Evolutionary conservation across 2,329 filamentous ascomycete genomes (phyloP).

Genomic region (Graphilbum ipis-grandicollis): DNA sequence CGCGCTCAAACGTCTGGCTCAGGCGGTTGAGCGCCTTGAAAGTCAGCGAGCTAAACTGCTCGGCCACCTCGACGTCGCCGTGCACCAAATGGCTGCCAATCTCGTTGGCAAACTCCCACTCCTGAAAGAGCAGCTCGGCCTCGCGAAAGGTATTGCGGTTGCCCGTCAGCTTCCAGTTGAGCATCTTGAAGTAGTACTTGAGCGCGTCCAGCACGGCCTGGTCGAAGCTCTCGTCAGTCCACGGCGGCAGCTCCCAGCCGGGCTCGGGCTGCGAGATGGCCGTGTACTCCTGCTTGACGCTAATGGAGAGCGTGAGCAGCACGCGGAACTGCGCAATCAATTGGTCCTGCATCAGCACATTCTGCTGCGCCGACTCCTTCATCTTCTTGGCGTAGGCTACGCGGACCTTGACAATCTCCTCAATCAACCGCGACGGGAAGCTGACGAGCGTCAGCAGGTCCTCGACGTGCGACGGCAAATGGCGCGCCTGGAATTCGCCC

Average conservation of each 20-base stretch:
- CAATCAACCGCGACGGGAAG: constrained; percentile 86
- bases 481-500: constrained; percentile 66
- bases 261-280: constrained; percentile 70
- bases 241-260: constrained; percentile 89
- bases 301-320: constrained; percentile 74
- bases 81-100: constrained; percentile 83
- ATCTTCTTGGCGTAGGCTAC: constrained; percentile 86
- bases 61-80: constrained; percentile 89
- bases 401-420: constrained; percentile 88
- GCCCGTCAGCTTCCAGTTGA: constrained; percentile 92
- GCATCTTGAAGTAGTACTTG: constrained; percentile 96
- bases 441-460: constrained; percentile 92
- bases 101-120: constrained; percentile 95
- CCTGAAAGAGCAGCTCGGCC: constrained; percentile 88
- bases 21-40: constrained; percentile 82
- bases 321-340: constrained; percentile 97
- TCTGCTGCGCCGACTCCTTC: constrained; percentile 86
- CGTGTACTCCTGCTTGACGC: constrained; percentile 80
- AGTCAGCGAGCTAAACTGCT: constrained; percentile 89
- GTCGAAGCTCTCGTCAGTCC: constrained; percentile 94
- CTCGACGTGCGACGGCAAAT: constrained; percentile 91
- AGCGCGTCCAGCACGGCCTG: constrained; percentile 79
- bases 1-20: constrained; percentile 79
- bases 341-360: constrained; percentile 86
- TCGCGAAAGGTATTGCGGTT: constrained; percentile 99